Evolutionary conservation across 768 basidiomycete genomes (phyloP), one percentile per base, ranked within the genome.

Genomic region (Naganishia vaughanmartiniae): DNA sequence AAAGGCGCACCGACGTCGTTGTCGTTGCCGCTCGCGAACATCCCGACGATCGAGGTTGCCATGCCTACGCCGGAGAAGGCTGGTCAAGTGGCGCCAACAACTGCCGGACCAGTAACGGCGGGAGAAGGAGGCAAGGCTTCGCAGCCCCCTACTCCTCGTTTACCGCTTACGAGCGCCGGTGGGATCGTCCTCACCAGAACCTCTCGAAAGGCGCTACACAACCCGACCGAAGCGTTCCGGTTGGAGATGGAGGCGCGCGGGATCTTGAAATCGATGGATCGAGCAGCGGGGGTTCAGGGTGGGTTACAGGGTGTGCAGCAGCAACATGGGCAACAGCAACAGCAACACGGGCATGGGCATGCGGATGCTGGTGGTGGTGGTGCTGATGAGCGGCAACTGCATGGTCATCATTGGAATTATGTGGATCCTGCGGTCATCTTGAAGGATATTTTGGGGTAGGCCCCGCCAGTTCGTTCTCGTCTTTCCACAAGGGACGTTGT

Each of bases 381-480:
- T 15, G 2, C 9, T 42, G 42, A 42, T 42, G 42, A 42, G 15
- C 42, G 42, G 42, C 42, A 42, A 15, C 42, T 2, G 15, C 68
- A 69, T 36, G 68, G 54, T 4, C 51, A 69, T n/a, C 60, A 70
- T 46, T 70, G 69, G 69, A 58, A 54, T 15, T 70, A 70, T 54
- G 69, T 70, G 6, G 69, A 70, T 65, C 69, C 69, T 34, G 69
- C 69, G 14, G 46, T 57, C n/a, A 65, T 70, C 24, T 30, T 70
- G 34, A 70, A 70, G 26, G 69, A 70, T 31, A 53, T 70, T 21
- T 28, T 70, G 17, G 69, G 69, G 10, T 70, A 48, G 14, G n/a
- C n/a, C n/a, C 42, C 34, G 12, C 34, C 42, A 42, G 42, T 42
- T n/a, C 14, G 42, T 15, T 7, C 42, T 42, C 42, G 58, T 31